phyloP scores from a whole-genome alignment of 129 eudicot genomes.

The Centrapalus pauciflorus region DNA sequence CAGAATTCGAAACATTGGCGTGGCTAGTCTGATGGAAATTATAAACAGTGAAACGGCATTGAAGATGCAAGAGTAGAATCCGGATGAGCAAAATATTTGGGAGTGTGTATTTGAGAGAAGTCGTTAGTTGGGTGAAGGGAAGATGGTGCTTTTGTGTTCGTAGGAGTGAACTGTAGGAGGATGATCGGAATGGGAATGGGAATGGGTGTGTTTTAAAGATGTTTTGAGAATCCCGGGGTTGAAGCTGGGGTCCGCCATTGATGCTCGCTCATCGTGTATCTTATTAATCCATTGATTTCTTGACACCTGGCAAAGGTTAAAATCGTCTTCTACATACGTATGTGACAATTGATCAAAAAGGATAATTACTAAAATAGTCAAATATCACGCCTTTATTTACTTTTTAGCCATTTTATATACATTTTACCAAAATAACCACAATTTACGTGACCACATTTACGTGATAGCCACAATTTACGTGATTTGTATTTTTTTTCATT shows the following conservation, averaged over 20 bases:
- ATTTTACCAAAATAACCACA: too few relatives aligned
- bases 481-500: too few relatives aligned
- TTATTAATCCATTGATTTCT: slow-evolving; percentile 2
- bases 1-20: neutral
- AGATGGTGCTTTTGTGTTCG: slow-evolving; percentile 11
- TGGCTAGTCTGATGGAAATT: neutral
- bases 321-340: too few relatives aligned
- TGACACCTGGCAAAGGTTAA: slow-evolving; percentile 14
- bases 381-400: too few relatives aligned
- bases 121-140: neutral
- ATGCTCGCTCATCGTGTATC: slow-evolving; percentile 6
- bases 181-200: slow-evolving; percentile 9
- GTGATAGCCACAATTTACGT: too few relatives aligned
- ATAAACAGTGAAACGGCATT: neutral
- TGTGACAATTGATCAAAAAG: too few relatives aligned
- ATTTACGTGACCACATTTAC: too few relatives aligned
- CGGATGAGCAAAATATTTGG: neutral
- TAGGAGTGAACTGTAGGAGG: neutral
- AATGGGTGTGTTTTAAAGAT: slow-evolving; percentile 11
- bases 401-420: too few relatives aligned
- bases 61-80: neutral
- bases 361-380: too few relatives aligned
- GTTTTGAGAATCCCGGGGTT: slow-evolving; percentile 28
- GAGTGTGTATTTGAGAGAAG: neutral
- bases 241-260: slow-evolving; percentile 19